Base-by-base conservation (phyloP, 2,329 filamentous ascomycete species). In the Paecilomyces sp. region DNA sequence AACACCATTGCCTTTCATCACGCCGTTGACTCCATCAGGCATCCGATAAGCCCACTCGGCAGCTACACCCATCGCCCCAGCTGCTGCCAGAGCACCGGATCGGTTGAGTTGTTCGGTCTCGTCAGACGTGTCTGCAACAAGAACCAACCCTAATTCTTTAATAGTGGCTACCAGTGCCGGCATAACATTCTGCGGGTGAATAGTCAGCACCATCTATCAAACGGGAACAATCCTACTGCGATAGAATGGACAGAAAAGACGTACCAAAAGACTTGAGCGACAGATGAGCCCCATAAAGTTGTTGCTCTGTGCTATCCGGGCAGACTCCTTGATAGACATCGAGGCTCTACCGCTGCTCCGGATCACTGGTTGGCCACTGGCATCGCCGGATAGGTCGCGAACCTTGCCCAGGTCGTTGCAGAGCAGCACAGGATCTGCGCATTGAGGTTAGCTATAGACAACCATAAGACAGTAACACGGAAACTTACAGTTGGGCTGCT, bases 261-360 rank as follows among this genome's bases (percentile, higher is more conserved):
- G 70, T 82, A 95, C 91, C 79, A 99, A 76, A 64, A 99, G 81
- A 65, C 89, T 85, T 33, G 91, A 93, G 66, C 88, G 92, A 77
- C 92, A 97, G 61, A 97, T 90, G 69, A 99, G 74, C 2, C 94
- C 94, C 94, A 99, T 99, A 65, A 99, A 91, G 73, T 99, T 99
- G 73, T 99, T 99, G 71, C 88, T 90, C 75, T 95, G 90, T 24
- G 93, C 92, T 70, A 96, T 91, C 64, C 92, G 85, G 13, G 97
- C 94, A 3, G 91, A 91, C 73, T 99, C 93, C 77, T 97, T 99
- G 66, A 97, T 91, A 5, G 91, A 96, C 64, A 88, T 88, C 13
- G 88, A 89, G 55, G 87, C 85, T 59, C 88, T 83, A 15, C 90
- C 91, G 65, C 86, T 90, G 65, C 82, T 84, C 53, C 79, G 70